Conservation (phyloP, 2,329 filamentous ascomycete species). For the Fusarium sp. region DNA sequence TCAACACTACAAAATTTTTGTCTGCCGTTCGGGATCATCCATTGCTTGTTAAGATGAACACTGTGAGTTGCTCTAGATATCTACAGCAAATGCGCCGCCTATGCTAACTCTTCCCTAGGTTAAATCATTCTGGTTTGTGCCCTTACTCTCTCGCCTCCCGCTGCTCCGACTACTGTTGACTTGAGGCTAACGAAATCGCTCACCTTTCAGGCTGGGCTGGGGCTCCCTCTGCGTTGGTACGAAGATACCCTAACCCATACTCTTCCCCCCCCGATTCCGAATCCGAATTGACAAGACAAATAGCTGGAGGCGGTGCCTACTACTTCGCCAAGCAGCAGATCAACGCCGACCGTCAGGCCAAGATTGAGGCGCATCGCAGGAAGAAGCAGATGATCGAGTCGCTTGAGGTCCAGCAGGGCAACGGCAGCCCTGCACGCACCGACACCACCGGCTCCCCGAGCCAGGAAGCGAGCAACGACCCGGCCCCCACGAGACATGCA, state of each 20-base stretch:
- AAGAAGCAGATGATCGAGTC: slow-evolving; percentile 73
- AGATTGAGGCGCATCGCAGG: slow-evolving; percentile 77
- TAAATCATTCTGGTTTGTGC: slow-evolving; percentile 76
- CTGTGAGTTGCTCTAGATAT: slow-evolving; percentile 58
- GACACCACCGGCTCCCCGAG: slow-evolving; percentile 75
- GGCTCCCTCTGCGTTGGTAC: slow-evolving; percentile 87
- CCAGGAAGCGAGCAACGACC: slow-evolving; percentile 81
- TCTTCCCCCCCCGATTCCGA: not conserved
- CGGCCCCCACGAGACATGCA: slow-evolving; percentile 88
- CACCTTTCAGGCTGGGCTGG: slow-evolving; percentile 83
- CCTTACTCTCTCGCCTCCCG: slow-evolving; percentile 23
- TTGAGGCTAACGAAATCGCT: slow-evolving; percentile 23
- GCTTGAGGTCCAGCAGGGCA: slow-evolving; percentile 65
- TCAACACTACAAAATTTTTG: slow-evolving; percentile 18
- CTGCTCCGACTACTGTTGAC: slow-evolving; percentile 10
- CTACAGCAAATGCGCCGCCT: slow-evolving; percentile 13
- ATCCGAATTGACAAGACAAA: slow-evolving; percentile 36
- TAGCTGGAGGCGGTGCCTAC: slow-evolving; percentile 92
- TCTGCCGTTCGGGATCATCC: slow-evolving; percentile 9
- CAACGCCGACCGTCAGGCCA: slow-evolving; percentile 86
- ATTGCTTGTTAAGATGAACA: slow-evolving; percentile 65
- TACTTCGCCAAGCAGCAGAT: slow-evolving; percentile 96
- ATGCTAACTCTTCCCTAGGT: slow-evolving; percentile 60
- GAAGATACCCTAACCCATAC: slow-evolving; percentile 46
- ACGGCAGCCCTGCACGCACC: slow-evolving; percentile 69